Conservation (phyloP, 345 rosid species). For the Heritiera fomes region DNA sequence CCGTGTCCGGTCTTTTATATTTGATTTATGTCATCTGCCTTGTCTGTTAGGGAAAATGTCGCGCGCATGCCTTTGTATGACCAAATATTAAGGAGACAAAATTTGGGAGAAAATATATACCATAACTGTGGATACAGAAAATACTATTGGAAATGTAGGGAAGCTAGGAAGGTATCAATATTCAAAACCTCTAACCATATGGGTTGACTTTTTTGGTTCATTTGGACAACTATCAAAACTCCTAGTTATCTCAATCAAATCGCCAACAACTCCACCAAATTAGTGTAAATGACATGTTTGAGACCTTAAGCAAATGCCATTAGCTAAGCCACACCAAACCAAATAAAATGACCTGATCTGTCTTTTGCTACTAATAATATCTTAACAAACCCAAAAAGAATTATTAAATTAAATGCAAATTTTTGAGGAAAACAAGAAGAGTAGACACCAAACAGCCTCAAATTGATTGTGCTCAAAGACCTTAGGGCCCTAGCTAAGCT, state of each 20-base stretch:
- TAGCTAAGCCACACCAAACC: conserved; percentile 13
- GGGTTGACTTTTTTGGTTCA: conserved; percentile 2
- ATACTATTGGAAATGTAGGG: too few species aligned
- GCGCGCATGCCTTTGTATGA: neutral
- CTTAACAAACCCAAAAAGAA: neutral
- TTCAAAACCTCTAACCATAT: neutral
- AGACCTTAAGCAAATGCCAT: conserved; percentile 28
- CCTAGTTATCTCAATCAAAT: conserved; percentile 24
- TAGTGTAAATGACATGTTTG: neutral
- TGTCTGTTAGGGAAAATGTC: neutral
- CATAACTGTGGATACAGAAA: too few species aligned
- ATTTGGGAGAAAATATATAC: neutral
- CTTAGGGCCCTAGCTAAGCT: conserved; percentile 17
- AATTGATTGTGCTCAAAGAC: neutral
- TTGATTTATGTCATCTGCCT: too few species aligned
- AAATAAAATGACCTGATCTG: neutral
- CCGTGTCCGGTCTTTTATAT: neutral
- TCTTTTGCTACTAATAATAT: neutral
- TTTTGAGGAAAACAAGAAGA: neutral
- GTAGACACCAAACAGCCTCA: neutral
- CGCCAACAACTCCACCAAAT: conserved; percentile 46
- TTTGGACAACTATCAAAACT: too few species aligned
- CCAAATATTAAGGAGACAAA: neutral
- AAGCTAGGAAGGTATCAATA: neutral
- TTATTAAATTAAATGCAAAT: neutral